Base-by-base conservation (phyloP, 2,329 filamentous ascomycete species). In the Talaromyces sp. region DNA sequence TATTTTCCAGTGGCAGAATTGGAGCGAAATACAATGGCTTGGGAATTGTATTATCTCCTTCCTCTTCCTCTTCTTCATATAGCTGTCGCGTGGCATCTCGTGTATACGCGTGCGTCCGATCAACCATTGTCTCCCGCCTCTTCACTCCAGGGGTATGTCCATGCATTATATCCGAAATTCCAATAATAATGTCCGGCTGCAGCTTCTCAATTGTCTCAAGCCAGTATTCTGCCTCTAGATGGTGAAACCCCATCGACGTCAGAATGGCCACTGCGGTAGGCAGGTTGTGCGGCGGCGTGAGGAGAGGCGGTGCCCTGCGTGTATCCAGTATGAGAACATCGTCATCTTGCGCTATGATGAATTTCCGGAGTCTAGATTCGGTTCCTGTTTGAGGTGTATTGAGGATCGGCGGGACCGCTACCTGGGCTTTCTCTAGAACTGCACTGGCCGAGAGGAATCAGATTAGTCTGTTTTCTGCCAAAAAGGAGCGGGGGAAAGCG, bases 241-340 rank as follows among this genome's bases (percentile, higher is more conserved):
- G 82, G 64, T 86, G 84, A 76, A 96, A 96, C 32, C 95, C 95
- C 0, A 92, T 91, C 0, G 92, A 93, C 2, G 95, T 96, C 71
- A 90, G 87, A 55, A 98, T 83, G 19, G 89, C 87, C 49, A 98
- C 81, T 54, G 87, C 84, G 44, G 84, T 84, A 64, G 88, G 84
- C 9, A 87, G 88, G 72, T 95, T 92, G 65, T 86, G 80, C 10
- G 78, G 74, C 0, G 91, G 90, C 7, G 88, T 86, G 9, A 83
- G 76, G 22, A 97, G 87, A 0, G 92, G 86, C 1, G 93, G 90
- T 55, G 88, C 85, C 33, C 93, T 84, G 59, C 95, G 88, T 0
- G 93, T 84, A 11, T 88, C 91, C 4, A 99, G 78, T 2, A 99
- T 77, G 8, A 92, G 84, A 53, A 89, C 74, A 33, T 86, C 78